Evolutionary conservation across 1,284 basidiomycete genomes (phyloP).

Genomic region (Amylostereum areolatum): DNA sequence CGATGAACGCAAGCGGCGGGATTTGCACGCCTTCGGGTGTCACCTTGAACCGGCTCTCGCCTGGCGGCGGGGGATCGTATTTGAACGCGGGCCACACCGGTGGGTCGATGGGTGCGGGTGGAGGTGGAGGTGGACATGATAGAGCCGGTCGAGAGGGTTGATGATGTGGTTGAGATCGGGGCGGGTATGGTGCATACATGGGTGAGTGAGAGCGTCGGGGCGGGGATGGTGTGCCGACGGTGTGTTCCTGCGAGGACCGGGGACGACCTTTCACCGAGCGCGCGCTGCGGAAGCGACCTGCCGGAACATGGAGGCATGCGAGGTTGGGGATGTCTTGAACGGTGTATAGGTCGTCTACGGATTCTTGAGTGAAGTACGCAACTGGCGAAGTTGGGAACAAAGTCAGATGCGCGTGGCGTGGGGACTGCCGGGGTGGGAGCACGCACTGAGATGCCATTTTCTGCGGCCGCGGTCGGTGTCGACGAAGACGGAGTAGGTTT

Average conservation of each 20-base stretch:
- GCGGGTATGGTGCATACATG: slow-evolving; percentile 14
- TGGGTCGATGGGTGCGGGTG: slow-evolving; percentile 9
- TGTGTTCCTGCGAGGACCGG: slow-evolving; percentile 5
- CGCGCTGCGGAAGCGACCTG: slow-evolving; percentile 32
- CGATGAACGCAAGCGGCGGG: slow-evolving; percentile 22
- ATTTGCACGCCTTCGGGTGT: slow-evolving; percentile 10
- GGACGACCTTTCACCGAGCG: slow-evolving; percentile 23
- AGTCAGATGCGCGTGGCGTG: not conserved
- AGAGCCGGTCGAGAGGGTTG: not conserved
- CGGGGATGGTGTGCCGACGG: slow-evolving; percentile 4
- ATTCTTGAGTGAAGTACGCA: slow-evolving; percentile 66
- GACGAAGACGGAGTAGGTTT: slow-evolving; percentile 74
- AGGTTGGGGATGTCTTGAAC: slow-evolving; percentile 56
- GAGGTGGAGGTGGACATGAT: slow-evolving; percentile 6
- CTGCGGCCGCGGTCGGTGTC: slow-evolving; percentile 53
- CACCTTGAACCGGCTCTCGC: slow-evolving; percentile 5
- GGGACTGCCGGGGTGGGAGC: slow-evolving; percentile 6
- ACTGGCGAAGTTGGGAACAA: slow-evolving; percentile 33
- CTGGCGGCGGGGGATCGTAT: slow-evolving; percentile 5
- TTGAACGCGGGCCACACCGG: slow-evolving; percentile 9
- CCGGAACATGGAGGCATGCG: slow-evolving; percentile 47
- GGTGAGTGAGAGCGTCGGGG: slow-evolving; percentile 10
- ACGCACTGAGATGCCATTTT: slow-evolving; percentile 77
- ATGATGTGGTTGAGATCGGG: not conserved
- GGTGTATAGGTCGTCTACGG: slow-evolving; percentile 57